phyloP scores from a whole-genome alignment of 257 asterid species.

The Solanum paucissectum region DNA sequence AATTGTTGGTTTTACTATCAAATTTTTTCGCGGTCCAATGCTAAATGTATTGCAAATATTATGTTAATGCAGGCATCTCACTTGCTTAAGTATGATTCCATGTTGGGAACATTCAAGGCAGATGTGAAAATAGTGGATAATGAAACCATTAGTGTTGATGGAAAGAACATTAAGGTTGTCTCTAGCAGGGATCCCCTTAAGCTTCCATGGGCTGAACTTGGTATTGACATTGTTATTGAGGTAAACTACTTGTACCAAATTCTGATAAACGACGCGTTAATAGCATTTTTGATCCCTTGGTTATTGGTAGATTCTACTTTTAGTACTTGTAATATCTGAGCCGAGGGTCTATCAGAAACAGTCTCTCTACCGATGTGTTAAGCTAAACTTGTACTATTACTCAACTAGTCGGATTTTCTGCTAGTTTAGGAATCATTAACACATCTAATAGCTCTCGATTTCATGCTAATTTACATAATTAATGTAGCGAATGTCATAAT shows the following conservation, averaged over 20 bases:
- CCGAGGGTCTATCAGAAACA: background rate
- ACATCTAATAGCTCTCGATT: no score
- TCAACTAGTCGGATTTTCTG: background rate
- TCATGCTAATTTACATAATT: background rate
- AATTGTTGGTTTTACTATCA: background rate
- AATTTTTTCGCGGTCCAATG: background rate
- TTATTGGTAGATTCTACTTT: background rate
- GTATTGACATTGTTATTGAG: slow-evolving; percentile 91
- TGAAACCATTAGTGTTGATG: slow-evolving; percentile 80
- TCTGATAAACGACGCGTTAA: background rate
- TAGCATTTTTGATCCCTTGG: background rate
- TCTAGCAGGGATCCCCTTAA: slow-evolving; percentile 82
- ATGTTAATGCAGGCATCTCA: slow-evolving; percentile 62
- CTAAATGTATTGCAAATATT: background rate
- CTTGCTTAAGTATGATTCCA: slow-evolving; percentile 79
- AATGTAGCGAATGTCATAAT: background rate
- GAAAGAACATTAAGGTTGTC: slow-evolving; percentile 76
- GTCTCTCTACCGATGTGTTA: background rate
- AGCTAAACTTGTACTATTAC: background rate
- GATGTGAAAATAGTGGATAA: slow-evolving; percentile 70
- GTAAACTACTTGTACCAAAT: slow-evolving; percentile 5
- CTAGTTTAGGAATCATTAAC: no score
- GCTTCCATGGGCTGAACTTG: slow-evolving; percentile 93
- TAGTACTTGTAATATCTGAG: background rate
- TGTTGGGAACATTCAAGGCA: slow-evolving; percentile 91